Evolutionary conservation across 2,329 filamentous ascomycete genomes (phyloP).

Genomic region (Aspergillus sp.): DNA sequence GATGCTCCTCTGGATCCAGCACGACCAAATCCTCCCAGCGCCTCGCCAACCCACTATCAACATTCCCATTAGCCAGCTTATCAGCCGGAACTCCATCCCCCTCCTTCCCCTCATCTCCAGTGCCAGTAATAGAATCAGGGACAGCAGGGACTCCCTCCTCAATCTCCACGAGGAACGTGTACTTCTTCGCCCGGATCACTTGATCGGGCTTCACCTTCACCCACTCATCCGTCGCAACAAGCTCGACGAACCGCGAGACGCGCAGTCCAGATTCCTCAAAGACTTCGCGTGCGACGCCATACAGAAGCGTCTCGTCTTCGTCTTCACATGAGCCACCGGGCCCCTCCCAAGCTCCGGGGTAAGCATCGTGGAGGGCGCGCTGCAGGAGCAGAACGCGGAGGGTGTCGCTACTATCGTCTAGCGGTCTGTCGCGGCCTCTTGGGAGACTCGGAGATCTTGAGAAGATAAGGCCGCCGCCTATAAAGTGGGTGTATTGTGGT

Average conservation of each 20-base stretch:
- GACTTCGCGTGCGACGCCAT: constrained; percentile 55
- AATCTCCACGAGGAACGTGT: constrained; percentile 45
- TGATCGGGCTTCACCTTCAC: constrained; percentile 30
- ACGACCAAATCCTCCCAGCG: constrained; percentile 31
- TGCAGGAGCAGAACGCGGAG: constrained; percentile 50
- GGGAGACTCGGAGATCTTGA: constrained; percentile 11
- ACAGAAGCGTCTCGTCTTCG: constrained; percentile 53
- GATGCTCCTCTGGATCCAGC: constrained; percentile 42
- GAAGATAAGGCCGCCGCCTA: constrained; percentile 37
- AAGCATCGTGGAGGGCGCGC: constrained; percentile 45
- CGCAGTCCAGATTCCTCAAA: constrained; percentile 57
- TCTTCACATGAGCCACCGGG: constrained; percentile 56
- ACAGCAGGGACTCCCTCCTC: constrained; percentile 22
- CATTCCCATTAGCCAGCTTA: background rate
- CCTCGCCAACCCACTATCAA: background rate
- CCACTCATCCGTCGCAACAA: constrained; percentile 44
- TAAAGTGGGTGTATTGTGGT: constrained; percentile 35
- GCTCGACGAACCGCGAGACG: constrained; percentile 48
- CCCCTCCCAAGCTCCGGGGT: constrained; percentile 53
- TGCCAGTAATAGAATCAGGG: background rate
- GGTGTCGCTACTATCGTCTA: background rate
- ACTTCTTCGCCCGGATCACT: constrained; percentile 36
- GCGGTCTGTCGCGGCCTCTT: background rate
- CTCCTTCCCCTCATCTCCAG: background rate
- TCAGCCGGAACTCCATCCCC: background rate